These are phyloP conservation scores for Didymella pomorum DNA, from an alignment of 2,329 filamentous ascomycete genomes.

Conservation along the genomic window DNA sequence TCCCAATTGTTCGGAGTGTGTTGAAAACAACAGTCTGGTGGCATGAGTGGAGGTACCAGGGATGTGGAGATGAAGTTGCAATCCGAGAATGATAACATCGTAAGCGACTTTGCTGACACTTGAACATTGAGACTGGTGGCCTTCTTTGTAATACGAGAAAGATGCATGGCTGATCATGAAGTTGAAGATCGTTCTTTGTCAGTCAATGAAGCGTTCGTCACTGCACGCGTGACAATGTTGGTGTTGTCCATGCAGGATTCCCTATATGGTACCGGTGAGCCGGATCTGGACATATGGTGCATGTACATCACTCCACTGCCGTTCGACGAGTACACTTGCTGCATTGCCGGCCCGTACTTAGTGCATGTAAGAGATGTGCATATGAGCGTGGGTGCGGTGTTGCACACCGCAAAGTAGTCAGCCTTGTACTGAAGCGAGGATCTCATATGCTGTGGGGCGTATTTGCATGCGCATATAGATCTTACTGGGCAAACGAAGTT, in stretches of 20 bases:
- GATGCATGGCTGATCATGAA: background rate
- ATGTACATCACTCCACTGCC: background rate
- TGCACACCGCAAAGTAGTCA: slow-evolving; percentile 15
- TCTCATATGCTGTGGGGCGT: background rate
- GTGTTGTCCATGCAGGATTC: slow-evolving; percentile 3
- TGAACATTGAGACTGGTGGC: background rate
- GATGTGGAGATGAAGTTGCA: background rate
- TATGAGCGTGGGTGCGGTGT: slow-evolving; percentile 7
- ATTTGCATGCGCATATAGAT: background rate
- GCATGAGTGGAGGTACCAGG: background rate
- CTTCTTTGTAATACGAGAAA: background rate
- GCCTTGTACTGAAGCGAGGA: slow-evolving; percentile 1
- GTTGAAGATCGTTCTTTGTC: background rate
- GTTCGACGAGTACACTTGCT: background rate
- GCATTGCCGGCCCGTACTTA: background rate
- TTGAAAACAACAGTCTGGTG: no score
- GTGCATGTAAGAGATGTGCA: background rate
- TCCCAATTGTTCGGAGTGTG: no score
- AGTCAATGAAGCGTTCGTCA: background rate
- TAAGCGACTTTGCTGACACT: background rate
- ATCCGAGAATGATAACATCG: background rate
- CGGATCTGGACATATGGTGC: background rate
- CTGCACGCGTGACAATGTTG: background rate
- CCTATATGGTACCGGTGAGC: slow-evolving; percentile 16
- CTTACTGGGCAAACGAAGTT: slow-evolving; percentile 4